These are phyloP conservation scores for Colletotrichum limetticola DNA, from an alignment of 2,329 filamentous ascomycete genomes.

Conservation along the genomic window DNA sequence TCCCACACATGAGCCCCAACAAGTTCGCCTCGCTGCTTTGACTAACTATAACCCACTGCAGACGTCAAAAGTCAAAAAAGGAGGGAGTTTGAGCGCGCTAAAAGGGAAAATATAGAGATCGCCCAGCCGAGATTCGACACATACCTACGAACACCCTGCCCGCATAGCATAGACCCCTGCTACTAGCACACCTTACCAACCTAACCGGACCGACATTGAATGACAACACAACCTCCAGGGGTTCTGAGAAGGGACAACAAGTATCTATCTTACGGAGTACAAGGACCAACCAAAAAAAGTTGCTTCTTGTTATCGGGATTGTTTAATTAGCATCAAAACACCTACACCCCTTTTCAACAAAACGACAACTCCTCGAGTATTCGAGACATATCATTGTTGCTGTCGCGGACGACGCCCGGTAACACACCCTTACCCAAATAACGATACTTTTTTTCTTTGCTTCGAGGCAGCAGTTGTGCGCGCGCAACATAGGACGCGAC, in stretches of 20 bases:
- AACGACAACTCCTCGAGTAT: not conserved
- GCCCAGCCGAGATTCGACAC: constrained; percentile 30
- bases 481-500: constrained; percentile 1
- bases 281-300: not conserved
- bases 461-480: not conserved
- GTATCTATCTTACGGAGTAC: not conserved
- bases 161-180: constrained; percentile 7
- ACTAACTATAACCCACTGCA: not conserved
- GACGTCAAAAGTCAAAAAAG: not conserved
- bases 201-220: not conserved
- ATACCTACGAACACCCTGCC: not conserved
- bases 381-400: not conserved
- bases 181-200: constrained; percentile 7
- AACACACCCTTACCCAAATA: not conserved
- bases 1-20: not conserved
- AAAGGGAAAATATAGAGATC: constrained; percentile 15
- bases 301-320: not conserved
- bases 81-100: constrained; percentile 14
- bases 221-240: not conserved
- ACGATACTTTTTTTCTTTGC: not conserved
- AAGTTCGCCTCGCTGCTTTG: not conserved
- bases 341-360: not conserved
- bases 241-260: not conserved
- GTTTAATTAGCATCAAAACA: not conserved
- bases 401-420: not conserved